These are phyloP conservation scores for Gossypium lobatum DNA, from an alignment of 441 rosid genomes.

Conservation along the genomic window DNA sequence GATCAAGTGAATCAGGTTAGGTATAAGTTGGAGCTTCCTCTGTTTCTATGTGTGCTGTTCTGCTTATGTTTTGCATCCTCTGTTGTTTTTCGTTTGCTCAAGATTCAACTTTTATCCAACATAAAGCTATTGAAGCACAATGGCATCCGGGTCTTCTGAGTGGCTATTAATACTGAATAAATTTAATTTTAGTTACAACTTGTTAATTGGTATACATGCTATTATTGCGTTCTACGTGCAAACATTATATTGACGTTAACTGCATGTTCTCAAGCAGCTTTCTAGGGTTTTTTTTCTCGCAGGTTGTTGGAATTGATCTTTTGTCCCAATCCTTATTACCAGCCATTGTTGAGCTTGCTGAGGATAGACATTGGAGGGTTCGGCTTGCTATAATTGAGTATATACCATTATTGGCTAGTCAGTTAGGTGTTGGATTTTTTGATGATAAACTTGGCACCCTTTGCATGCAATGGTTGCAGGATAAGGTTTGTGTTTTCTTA, in stretches of 20 bases:
- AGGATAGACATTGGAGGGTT: constrained; percentile 98
- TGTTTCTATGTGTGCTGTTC: neutral
- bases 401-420: constrained; percentile 93
- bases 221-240: neutral
- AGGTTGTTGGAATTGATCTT: constrained; percentile 97
- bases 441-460: constrained; percentile 89
- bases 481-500: constrained; percentile 52
- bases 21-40: neutral
- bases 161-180: neutral
- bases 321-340: constrained; percentile 90
- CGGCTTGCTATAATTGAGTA: constrained; percentile 98
- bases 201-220: neutral
- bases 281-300: constrained; percentile 11
- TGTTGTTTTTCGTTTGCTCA: constrained; percentile 1
- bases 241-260: neutral
- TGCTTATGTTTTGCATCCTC: neutral
- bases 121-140: neutral
- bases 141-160: neutral
- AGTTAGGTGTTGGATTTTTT: constrained; percentile 85
- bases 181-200: neutral
- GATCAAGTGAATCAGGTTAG: constrained; percentile 98
- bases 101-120: neutral
- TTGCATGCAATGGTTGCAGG: constrained; percentile 95
- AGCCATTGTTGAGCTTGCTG: constrained; percentile 98
- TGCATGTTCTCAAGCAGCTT: neutral